Evolutionary conservation across 345 rosid genomes (phyloP), one percentile per base, ranked within the genome.

Genomic region (Arabis hirsuta): DNA sequence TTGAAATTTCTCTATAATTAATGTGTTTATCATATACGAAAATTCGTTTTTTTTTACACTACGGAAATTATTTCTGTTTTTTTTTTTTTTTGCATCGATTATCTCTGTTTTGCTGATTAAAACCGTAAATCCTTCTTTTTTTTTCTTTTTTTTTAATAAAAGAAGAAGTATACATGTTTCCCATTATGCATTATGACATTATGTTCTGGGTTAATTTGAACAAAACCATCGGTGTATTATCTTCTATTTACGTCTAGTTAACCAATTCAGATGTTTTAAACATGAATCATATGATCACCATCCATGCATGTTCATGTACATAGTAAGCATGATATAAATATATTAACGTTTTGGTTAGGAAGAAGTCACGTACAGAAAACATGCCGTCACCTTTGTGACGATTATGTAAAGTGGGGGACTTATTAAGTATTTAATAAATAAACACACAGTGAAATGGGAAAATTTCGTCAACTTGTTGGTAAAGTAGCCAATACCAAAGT

Each of bases 401-500:
- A 62, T 39, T 38, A 41, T 62, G 47, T 55, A 76, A 69, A 55
- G 52, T 9, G 44, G 55, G 75, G 52, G 54, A 76, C 60, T 76
- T 36, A 14, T 58, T 66, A 46, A 74, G 9, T 67, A 67, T 51
- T 62, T 55, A 41, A 39, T 9, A 27, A 31, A 63, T 48, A 4
- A 20, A 20, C 22, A 41, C 22, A 71, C 36, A 71, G 69, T 72
- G 29, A 42, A 47, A 60, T 24, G 43, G 62, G 69, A 51, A 32
- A 60, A 12, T 16, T 63, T 76, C 57, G 47, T 69, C 74, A 69
- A 76, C 71, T 76, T 62, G 71, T 41, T 76, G 32, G 47, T 43
- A 57, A 70, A 76, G 76, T 65, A 71, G 76, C 72, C 72, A 76
- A 61, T 74, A 52, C 58, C 42, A 45, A 68, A 74, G 34, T 34